Percentiles rank a stretch among this genome's conserved stretches.
Conservation (phyloP, 805 yeast genomes). For the Candida nemodendra region DNA sequence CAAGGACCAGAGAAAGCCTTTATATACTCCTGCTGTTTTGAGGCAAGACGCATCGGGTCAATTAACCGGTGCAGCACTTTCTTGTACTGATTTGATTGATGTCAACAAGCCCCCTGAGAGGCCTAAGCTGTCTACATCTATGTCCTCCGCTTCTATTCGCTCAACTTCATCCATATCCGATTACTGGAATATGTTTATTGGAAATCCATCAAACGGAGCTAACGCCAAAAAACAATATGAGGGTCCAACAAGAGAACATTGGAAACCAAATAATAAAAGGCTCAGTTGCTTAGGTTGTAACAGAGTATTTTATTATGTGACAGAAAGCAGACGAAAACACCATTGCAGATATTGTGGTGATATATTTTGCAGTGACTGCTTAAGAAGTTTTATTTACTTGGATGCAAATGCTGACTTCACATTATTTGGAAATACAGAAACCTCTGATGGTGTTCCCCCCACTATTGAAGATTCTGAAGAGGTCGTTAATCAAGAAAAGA, state of each 20-base stretch:
- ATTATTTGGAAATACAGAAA: conserved; percentile 27
- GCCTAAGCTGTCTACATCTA: conserved; percentile 16
- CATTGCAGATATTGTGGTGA: conserved; percentile 43
- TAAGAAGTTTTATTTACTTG: conserved; percentile 34
- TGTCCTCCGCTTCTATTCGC: conserved; percentile 25
- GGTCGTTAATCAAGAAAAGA: conserved; percentile 17
- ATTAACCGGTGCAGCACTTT: conserved; percentile 7
- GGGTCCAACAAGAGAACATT: conserved; percentile 61
- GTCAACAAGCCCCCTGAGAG: conserved; percentile 17
- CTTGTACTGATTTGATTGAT: conserved; percentile 12
- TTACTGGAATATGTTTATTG: conserved; percentile 27
- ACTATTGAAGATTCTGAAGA: conserved; percentile 6
- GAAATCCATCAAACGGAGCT: conserved; percentile 3
- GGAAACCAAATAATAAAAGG: conserved; percentile 72
- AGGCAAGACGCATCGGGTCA: conserved; percentile 34
- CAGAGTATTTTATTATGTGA: conserved; percentile 65
- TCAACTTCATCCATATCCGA: conserved; percentile 26
- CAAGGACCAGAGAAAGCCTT: conserved; percentile 77
- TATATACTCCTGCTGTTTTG: conserved; percentile 88
- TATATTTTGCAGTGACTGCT: conserved; percentile 39
- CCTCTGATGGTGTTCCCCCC: too few species aligned
- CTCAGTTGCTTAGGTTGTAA: conserved; percentile 67
- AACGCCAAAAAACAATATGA: conserved; percentile 3
- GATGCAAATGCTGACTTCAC: conserved; percentile 36
- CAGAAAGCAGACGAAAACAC: conserved; percentile 55